These are phyloP conservation scores for Microsporum ferrugineum DNA, from an alignment of 2,329 filamentous ascomycete species.

Conservation along the genomic window DNA sequence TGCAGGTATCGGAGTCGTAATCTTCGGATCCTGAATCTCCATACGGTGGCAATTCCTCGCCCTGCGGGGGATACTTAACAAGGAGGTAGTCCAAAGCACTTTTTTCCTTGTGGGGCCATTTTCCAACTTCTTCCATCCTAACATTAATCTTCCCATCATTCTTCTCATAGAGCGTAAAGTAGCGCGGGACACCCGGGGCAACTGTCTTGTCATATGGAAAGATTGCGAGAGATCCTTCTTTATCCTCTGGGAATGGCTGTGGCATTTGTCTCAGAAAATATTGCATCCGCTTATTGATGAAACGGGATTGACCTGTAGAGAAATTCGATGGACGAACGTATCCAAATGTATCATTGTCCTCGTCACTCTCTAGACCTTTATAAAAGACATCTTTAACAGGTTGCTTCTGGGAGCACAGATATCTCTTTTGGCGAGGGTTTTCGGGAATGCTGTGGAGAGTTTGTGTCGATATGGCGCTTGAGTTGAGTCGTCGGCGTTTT, in stretches of 20 bases:
- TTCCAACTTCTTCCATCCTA: constrained; percentile 19
- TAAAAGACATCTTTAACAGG: constrained; percentile 36
- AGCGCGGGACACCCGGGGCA: constrained; percentile 9
- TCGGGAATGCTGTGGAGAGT: neutral
- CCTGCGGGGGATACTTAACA: constrained; percentile 32
- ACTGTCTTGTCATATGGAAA: neutral
- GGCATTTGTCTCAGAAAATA: constrained; percentile 21
- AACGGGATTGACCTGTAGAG: constrained; percentile 20
- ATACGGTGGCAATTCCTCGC: constrained; percentile 40
- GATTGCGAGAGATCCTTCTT: constrained; percentile 22
- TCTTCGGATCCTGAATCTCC: constrained; percentile 46
- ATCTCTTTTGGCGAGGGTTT: neutral
- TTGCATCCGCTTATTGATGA: constrained; percentile 23
- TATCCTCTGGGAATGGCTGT: constrained; percentile 15
- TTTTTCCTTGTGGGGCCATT: constrained; percentile 20
- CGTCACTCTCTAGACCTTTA: constrained; percentile 17
- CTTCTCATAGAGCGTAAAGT: constrained; percentile 24
- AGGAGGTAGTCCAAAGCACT: constrained; percentile 27
- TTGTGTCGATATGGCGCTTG: constrained; percentile 7
- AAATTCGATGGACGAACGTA: constrained; percentile 16
- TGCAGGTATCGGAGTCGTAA: constrained; percentile 49
- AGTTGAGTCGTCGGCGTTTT: constrained; percentile 23
- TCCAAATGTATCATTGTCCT: constrained; percentile 19
- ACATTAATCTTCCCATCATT: constrained; percentile 17
- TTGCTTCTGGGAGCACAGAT: constrained; percentile 17